Evolutionary conservation across 768 basidiomycete genomes (phyloP), one percentile per base, ranked within the genome.

Genomic region (Pisolithus tinctorius): DNA sequence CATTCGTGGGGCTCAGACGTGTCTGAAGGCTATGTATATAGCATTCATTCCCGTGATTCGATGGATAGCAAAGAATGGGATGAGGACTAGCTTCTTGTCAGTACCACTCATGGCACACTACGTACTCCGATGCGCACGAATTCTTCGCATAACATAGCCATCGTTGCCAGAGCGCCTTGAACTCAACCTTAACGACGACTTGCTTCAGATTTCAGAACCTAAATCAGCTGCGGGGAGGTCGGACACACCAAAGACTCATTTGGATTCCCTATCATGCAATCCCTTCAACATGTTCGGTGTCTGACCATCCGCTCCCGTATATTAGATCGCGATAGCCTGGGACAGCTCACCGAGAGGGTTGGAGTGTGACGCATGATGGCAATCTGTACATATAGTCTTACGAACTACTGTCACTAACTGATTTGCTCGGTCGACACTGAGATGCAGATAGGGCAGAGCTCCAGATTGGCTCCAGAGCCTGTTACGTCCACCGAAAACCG

Each of bases 91-190:
- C 78, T 74, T 14, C 82, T 76, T 7, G 71, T 72, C 71, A 3
- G 78, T 73, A 14, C 75, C 72, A 6, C 81, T 67, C 6, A 69
- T 80, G 6, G 94, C 76, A 57, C 88, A 83, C 42, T 88, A 82
- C 4, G 60, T 92, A 93, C 63, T 93, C 93, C 37, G 80, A 70
- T 0, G 94, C 20, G 95, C 3, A 99, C 92, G 50, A 91, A 88
- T 66, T 98, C 96, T 68, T 99, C 93, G 57, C 91, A 93, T 6
- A 97, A 70, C 48, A 96, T 78, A 45, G 91, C 79, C 0, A 83
- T 78, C 0, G 81, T 74, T 0, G 82, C 72, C 1, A 83, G 1
- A 86, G 72, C 0, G 90, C 81, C 60, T 88, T 94, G 74, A 85
- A 95, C 63, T 95, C 91, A 47, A 95, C 81, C 87, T 95, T 45